phyloP scores from a whole-genome alignment of 306 rosid genomes.

The Prunus mira region DNA sequence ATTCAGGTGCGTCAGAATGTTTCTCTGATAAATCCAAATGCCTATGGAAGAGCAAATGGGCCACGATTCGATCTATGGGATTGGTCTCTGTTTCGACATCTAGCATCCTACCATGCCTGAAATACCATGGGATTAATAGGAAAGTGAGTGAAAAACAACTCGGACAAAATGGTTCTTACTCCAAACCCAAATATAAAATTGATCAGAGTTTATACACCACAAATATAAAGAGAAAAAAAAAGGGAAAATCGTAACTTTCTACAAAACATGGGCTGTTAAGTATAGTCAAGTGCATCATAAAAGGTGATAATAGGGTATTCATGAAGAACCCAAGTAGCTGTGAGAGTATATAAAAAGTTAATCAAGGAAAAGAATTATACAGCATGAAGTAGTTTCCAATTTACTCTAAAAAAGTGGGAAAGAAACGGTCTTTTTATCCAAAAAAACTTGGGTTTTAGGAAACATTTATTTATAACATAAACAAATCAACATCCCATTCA shows the following conservation, averaged over 20 bases:
- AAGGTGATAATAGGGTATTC: not conserved
- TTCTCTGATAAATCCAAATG: constrained; percentile 54
- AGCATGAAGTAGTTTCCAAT: not conserved
- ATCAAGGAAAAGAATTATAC: not conserved
- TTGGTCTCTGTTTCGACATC: constrained; percentile 81
- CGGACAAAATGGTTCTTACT: not conserved
- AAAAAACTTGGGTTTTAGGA: not conserved
- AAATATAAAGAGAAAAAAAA: not conserved
- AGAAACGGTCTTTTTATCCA: not conserved
- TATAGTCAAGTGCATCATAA: not conserved
- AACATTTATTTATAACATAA: not conserved
- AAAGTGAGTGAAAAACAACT: constrained; percentile 7
- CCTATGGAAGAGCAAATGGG: constrained; percentile 85
- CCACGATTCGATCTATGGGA: constrained; percentile 82
- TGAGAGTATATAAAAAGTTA: not conserved
- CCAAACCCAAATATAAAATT: not conserved
- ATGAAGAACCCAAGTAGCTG: not conserved
- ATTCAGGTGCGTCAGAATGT: constrained; percentile 43
- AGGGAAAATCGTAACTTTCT: not conserved
- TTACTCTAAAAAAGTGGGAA: not conserved
- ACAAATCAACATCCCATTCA: not conserved
- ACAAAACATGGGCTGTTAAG: not conserved
- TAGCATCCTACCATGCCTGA: constrained; percentile 45
- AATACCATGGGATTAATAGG: constrained; percentile 24
- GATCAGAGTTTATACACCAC: not conserved